Base-by-base conservation (phyloP, 1,284 basidiomycete species). In the Chondrostereum purpureum region DNA sequence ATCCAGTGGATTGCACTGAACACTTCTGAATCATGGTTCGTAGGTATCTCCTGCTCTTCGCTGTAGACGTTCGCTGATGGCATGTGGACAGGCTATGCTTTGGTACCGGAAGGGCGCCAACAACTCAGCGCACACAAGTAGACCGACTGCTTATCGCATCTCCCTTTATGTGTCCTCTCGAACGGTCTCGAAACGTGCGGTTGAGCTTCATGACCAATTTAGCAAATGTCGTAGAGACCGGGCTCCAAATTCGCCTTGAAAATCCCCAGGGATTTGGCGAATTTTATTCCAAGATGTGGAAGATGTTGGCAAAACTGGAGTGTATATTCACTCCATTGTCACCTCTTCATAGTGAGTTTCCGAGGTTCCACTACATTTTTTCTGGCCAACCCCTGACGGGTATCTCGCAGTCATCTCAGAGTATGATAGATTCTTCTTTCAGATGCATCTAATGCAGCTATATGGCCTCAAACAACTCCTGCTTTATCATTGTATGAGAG, bases 1-100 rank as follows among this genome's bases (percentile, higher is more conserved):
- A n/a, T 22, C n/a, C 3, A 41, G 39, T 41, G 39, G 39, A 41
- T 21, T 13, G 10, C 22, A n/a, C 18, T 41, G 39, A 41, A 16
- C 13, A 21, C n/a, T 24, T 23, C 21, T n/a, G 39, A 41, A 13
- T 41, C 39, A 22, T 3, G 21, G 39, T n/a, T n/a, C n/a, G n/a
- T 41, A 3, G 12, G 37, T 39, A 12, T n/a, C 13, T 23, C n/a
- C 18, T 10, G 3, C 10, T 21, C 18, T n/a, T n/a, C n/a, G n/a
- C n/a, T n/a, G n/a, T n/a, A n/a, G n/a, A n/a, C n/a, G n/a, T 16
- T n/a, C 10, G 13, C 3, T 21, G 22, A 16, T 41, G 39, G 24
- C 5, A 17, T 5, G 13, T 4, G 13, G 4, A 21, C 18, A 41
- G 39, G 39, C 39, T 41, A 41, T 41, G 39, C 24, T 21, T 41